Evolutionary conservation across 75 land plant genomes (phyloP), one percentile per base, ranked within the genome.

Genomic region (Ceratopteris richardii): DNA sequence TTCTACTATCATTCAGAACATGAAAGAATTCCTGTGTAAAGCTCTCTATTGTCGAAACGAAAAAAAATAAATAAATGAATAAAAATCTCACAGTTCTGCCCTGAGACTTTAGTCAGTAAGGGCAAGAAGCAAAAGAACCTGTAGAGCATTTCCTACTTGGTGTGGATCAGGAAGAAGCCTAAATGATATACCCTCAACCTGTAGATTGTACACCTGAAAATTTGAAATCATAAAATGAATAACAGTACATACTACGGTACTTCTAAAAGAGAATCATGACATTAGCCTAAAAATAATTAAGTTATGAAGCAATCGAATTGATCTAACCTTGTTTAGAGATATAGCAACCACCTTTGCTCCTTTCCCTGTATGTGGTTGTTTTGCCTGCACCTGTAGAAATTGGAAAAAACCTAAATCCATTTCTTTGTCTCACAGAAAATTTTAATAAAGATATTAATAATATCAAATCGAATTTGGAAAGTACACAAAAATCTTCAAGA

Each of bases 331-430:
- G 57, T 85, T 87, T 52, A 92, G 66, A 44, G 95, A 80, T 44
- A 92, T 87, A 20, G 95, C 66, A 17, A 92, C 89, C 26, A 92
- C 89, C 57, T 74, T 75, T 7, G 87, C 77, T 31, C 83, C 84
- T 16, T 53, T 28, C 1, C 82, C 74, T 64, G 74, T 44, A 0
- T 43, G 56, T 21, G 86, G 80, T 31, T 88, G 81, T 65, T 77
- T 74, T 44, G 57, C 51, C 54, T 44, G 73, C 67, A 92, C 70
- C 80, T 77, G 72, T 48, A 21, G 31, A 41, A 6, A 7, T n/a
- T n/a, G n/a, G n/a, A n/a, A n/a, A n/a, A n/a, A n/a, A n/a, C n/a
- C n/a, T n/a, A n/a, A n/a, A n/a, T n/a, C n/a, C n/a, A n/a, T n/a
- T n/a, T n/a, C n/a, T n/a, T n/a, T n/a, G n/a, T n/a, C n/a, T n/a